Percentiles rank a stretch among this genome's conserved stretches.
Evolutionary conservation across 352 stramenopile genomes (phyloP).

Genomic region (Phytophthora pisi): DNA sequence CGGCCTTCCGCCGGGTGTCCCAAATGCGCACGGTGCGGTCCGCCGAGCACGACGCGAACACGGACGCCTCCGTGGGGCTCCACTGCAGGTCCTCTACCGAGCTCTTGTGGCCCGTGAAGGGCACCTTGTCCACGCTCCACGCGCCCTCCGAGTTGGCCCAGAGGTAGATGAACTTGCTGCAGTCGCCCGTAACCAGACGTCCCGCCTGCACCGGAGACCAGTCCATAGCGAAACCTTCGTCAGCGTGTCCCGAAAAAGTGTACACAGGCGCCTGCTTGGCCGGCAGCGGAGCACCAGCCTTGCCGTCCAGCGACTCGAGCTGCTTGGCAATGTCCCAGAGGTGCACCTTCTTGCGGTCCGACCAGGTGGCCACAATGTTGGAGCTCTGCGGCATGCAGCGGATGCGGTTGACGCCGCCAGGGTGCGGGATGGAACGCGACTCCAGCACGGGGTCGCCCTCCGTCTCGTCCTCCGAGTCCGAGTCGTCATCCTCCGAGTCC

Average conservation of each 20-base stretch:
- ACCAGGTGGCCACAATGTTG: constrained; percentile 98
- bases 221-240: constrained; percentile 98
- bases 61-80: constrained; percentile 96
- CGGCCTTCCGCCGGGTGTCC: constrained; percentile 94
- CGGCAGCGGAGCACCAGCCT: constrained; percentile 57
- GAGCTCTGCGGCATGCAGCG: constrained; percentile 95
- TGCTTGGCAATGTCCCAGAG: constrained; percentile 96
- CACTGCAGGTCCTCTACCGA: constrained; percentile 99
- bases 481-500: constrained; percentile 77
- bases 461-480: constrained; percentile 92
- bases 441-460: constrained; percentile 97
- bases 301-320: constrained; percentile 87
- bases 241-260: constrained; percentile 95
- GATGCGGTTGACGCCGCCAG: constrained; percentile 96
- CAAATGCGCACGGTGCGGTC: constrained; percentile 97
- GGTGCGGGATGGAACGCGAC: constrained; percentile 95
- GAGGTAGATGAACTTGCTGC: constrained; percentile 96
- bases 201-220: constrained; percentile 94
- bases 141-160: constrained; percentile 84
- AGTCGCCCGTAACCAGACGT: constrained; percentile 95
- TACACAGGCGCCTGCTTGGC: constrained; percentile 82
- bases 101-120: constrained; percentile 91
- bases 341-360: constrained; percentile 95
- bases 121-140: constrained; percentile 90
- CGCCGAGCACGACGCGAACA: constrained; percentile 96